These are phyloP conservation scores for Rusavskia elegans DNA, from an alignment of 495 filamentous ascomycete genomes.

Conservation along the genomic window DNA sequence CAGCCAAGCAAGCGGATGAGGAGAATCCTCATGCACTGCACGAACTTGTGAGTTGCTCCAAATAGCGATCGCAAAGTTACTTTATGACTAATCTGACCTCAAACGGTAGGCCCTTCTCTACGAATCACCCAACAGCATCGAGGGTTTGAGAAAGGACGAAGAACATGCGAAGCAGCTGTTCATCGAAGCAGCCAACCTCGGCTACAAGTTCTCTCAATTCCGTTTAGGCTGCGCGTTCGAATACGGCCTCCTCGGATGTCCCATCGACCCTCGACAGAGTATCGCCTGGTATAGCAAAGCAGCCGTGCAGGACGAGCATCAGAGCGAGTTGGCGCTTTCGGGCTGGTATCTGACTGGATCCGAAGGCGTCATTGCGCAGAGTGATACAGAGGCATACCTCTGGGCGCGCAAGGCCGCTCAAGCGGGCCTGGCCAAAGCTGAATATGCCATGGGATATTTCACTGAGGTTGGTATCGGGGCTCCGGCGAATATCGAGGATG, in stretches of 20 bases:
- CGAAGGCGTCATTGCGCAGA: slow-evolving; percentile 76
- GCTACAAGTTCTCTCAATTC: slow-evolving; percentile 92
- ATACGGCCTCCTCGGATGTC: slow-evolving; percentile 69
- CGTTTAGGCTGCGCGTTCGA: slow-evolving; percentile 77
- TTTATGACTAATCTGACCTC: not conserved
- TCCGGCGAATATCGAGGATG: slow-evolving; percentile 73
- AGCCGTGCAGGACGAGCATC: slow-evolving; percentile 86
- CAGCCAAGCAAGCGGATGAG: slow-evolving; percentile 70
- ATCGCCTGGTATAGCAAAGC: slow-evolving; percentile 91
- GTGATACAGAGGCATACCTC: slow-evolving; percentile 89
- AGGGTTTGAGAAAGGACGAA: slow-evolving; percentile 65
- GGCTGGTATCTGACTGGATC: slow-evolving; percentile 94
- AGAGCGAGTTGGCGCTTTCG: slow-evolving; percentile 78
- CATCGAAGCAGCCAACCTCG: slow-evolving; percentile 72
- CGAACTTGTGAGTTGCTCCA: slow-evolving; percentile 39
- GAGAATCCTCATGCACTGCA: slow-evolving; percentile 94
- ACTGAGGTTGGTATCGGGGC: slow-evolving; percentile 92
- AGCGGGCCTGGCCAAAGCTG: slow-evolving; percentile 72
- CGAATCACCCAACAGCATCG: slow-evolving; percentile 49
- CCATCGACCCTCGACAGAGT: slow-evolving; percentile 63
- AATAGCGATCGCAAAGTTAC: too few species aligned
- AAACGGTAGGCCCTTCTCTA: slow-evolving; percentile 49
- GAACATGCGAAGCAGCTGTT: slow-evolving; percentile 64
- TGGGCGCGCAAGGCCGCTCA: slow-evolving; percentile 90
- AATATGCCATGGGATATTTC: slow-evolving; percentile 97